Percentiles rank a stretch among this genome's conserved stretches.
These are phyloP conservation scores for Pseudognaphalium luteoalbum DNA, from an alignment of 129 eudicot species.

Conservation along the genomic window DNA sequence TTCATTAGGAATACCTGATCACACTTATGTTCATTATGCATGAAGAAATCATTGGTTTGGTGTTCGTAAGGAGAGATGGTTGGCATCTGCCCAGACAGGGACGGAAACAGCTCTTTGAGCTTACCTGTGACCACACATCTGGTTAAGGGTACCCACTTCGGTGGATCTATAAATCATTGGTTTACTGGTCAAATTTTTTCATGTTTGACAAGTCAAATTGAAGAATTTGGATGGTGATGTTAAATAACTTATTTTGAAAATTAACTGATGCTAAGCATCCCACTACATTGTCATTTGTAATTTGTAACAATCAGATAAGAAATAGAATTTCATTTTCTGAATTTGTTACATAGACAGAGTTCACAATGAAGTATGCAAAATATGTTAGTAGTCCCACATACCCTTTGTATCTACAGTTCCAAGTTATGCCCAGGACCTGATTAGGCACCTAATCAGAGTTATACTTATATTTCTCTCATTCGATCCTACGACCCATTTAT, in stretches of 20 bases:
- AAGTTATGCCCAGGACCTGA: neutral
- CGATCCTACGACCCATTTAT: neutral
- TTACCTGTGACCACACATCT: slow-evolving; percentile 52
- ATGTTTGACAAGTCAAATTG: too few relatives aligned
- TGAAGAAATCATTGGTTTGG: neutral
- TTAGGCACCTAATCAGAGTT: neutral
- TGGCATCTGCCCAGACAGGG: slow-evolving; percentile 78
- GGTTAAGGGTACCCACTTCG: slow-evolving; percentile 60
- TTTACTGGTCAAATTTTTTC: too few relatives aligned
- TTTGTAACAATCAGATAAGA: too few relatives aligned
- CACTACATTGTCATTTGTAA: too few relatives aligned
- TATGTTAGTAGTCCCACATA: neutral
- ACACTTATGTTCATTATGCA: too few relatives aligned
- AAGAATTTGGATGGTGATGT: too few relatives aligned
- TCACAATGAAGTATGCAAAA: neutral
- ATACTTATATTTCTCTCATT: neutral
- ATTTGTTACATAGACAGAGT: too few relatives aligned
- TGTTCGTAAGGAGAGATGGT: slow-evolving; percentile 69
- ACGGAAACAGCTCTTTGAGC: slow-evolving; percentile 67
- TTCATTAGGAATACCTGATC: too few relatives aligned
- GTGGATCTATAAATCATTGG: slow-evolving; percentile 44
- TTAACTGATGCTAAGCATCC: too few relatives aligned
- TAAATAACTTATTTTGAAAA: too few relatives aligned
- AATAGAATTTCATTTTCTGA: too few relatives aligned
- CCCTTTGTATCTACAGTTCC: neutral